Base-by-base conservation (phyloP, 1,284 basidiomycete genomes). In the Moesziomyces parantarcticus region DNA sequence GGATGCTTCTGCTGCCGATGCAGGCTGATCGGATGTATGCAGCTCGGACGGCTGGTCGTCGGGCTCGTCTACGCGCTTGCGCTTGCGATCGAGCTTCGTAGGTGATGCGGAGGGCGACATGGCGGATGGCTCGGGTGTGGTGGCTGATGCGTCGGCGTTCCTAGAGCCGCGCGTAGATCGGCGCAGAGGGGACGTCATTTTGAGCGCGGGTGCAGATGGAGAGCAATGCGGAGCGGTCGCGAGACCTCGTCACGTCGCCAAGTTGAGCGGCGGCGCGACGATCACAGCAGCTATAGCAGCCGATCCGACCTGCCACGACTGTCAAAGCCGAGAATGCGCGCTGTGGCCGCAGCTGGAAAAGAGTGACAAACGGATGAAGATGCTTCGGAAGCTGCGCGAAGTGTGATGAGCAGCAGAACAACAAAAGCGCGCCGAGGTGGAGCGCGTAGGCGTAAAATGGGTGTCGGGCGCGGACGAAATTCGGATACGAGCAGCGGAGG, bases 361-460 rank as follows among this genome's bases (percentile, higher is more conserved):
- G 40, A 6, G 16, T 18, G 50, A 22, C 50, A 14, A 49, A 41
- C 23, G 16, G n/a, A 29, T 9, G 20, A 39, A 16, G 39, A 32
- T 23, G 26, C 34, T 41, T 41, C 39, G 36, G 39, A 44, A 44
- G n/a, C 18, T 48, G 45, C 20, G 18, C 16, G 36, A 39, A 14
- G 36, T 5, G 14, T 18, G 36, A 18, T 39, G 36, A 6, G 7
- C 6, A 11, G n/a, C 29, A 43, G 29, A 52, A 32, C 20, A 32
- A 52, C 11, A 50, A 58, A 58, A 55, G 58, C 65, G 58, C 50
- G 50, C 43, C 32, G 41, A 58, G 54, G 58, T 68, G 65, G 65
- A 68, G 65, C 58, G 65, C 65, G 65, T 62, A 58, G 45, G 55
- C 50, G 50, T 53, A 54, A 68, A 68, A 50, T 56, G 47, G 53